phyloP scores from a whole-genome alignment of 768 basidiomycete genomes.

The Erythrobasidium yunnanense region DNA sequence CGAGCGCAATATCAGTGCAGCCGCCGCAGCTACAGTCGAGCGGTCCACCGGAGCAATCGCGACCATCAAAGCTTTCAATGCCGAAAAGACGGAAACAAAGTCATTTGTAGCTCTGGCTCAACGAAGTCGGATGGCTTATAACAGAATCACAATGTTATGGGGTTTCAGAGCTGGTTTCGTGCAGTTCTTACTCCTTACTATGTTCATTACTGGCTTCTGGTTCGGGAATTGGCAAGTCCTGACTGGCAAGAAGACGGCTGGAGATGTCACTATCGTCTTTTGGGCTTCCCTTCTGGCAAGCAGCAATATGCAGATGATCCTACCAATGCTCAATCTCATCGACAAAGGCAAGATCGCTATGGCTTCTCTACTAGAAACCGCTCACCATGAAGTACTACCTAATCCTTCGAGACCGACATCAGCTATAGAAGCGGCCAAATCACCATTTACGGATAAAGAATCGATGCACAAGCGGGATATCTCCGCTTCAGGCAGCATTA shows the following conservation, averaged over 20 bases:
- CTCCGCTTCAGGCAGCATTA: not conserved
- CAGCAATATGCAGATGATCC: slow-evolving; percentile 71
- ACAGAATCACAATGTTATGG: slow-evolving; percentile 60
- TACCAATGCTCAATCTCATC: slow-evolving; percentile 66
- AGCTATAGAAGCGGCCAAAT: not conserved
- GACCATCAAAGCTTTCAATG: slow-evolving; percentile 90
- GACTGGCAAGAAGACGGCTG: slow-evolving; percentile 56
- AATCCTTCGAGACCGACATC: slow-evolving; percentile 10
- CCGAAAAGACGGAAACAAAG: slow-evolving; percentile 51
- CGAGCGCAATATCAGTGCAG: slow-evolving; percentile 58
- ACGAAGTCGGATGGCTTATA: slow-evolving; percentile 47
- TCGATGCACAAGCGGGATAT: slow-evolving; percentile 30
- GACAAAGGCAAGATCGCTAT: slow-evolving; percentile 75
- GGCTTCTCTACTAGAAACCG: slow-evolving; percentile 55
- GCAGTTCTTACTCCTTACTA: slow-evolving; percentile 74
- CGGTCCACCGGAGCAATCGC: slow-evolving; percentile 64
- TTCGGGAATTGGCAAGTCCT: slow-evolving; percentile 80
- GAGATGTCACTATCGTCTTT: slow-evolving; percentile 89
- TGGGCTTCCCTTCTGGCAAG: slow-evolving; percentile 92
- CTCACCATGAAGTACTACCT: slow-evolving; percentile 43
- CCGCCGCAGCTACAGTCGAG: slow-evolving; percentile 68
- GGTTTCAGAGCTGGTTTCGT: slow-evolving; percentile 56
- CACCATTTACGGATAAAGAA: not conserved
- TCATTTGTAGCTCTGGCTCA: slow-evolving; percentile 48
- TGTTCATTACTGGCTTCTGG: slow-evolving; percentile 98